These are phyloP conservation scores for Microdochium paspali DNA, from an alignment of 2,329 filamentous ascomycete genomes.

Conservation along the genomic window DNA sequence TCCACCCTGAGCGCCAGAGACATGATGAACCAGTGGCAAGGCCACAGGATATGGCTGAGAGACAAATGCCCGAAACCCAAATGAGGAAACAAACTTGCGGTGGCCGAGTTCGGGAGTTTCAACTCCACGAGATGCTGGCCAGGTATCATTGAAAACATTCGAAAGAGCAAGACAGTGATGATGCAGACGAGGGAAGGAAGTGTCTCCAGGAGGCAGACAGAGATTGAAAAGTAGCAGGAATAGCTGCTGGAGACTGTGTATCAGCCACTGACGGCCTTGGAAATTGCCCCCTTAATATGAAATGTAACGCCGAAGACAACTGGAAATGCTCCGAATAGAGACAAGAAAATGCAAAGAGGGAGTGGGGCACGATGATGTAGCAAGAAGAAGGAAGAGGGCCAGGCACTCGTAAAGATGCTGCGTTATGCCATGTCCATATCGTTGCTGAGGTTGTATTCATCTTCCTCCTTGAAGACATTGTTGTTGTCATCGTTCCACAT, in stretches of 20 bases:
- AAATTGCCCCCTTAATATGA: too few relatives aligned
- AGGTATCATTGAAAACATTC: neutral
- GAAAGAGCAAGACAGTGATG: neutral
- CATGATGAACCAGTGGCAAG: neutral
- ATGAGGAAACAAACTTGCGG: neutral
- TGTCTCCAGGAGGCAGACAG: neutral
- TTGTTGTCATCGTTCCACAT: conserved; percentile 65
- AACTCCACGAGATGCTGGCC: neutral
- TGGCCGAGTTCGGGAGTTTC: neutral
- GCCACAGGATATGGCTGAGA: neutral
- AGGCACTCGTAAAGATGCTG: neutral
- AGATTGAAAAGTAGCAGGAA: neutral
- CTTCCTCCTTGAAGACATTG: conserved; percentile 86
- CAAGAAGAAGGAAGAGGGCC: neutral
- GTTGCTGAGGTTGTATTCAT: conserved; percentile 51
- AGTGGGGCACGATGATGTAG: too few relatives aligned
- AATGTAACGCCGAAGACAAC: too few relatives aligned
- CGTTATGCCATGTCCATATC: conserved; percentile 62
- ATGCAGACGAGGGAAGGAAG: neutral
- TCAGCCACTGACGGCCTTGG: too few relatives aligned
- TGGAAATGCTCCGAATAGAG: too few relatives aligned
- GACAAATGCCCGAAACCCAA: neutral
- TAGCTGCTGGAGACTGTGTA: neutral
- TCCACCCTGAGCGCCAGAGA: neutral
- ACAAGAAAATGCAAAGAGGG: too few relatives aligned